phyloP scores from a whole-genome alignment of 176 grass and related monocot genomes.

The Musa troglodytarum region DNA sequence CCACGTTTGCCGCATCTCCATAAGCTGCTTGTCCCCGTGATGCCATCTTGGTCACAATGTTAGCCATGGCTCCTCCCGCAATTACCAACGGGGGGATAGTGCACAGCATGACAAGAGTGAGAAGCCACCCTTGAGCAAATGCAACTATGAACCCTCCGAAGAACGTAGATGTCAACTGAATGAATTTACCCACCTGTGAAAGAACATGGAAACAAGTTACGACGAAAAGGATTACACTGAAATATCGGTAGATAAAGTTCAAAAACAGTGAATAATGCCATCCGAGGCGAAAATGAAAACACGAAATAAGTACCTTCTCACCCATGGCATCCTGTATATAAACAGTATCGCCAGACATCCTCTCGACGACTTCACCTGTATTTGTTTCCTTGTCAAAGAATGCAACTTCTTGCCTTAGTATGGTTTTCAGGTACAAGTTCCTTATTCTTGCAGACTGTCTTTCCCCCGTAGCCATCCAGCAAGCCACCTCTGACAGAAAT shows the following conservation, averaged over 20 bases:
- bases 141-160: slow-evolving; percentile 82
- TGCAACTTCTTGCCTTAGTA: slow-evolving; percentile 4
- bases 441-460: slow-evolving; percentile 6
- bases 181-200: slow-evolving; percentile 74
- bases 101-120: slow-evolving; percentile 77
- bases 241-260: background rate
- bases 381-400: slow-evolving; percentile 14
- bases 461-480: slow-evolving; percentile 17
- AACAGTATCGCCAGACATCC: slow-evolving; percentile 7
- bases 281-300: too few species aligned
- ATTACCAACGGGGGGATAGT: slow-evolving; percentile 83
- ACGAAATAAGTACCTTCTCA: background rate
- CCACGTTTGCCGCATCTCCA: slow-evolving; percentile 59
- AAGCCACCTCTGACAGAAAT: slow-evolving; percentile 63
- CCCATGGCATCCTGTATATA: slow-evolving; percentile 10
- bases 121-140: slow-evolving; percentile 84
- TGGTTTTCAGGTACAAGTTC: slow-evolving; percentile 11
- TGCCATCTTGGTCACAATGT: slow-evolving; percentile 77
- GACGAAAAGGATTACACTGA: background rate
- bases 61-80: slow-evolving; percentile 78
- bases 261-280: too few species aligned
- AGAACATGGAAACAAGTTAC: background rate
- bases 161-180: slow-evolving; percentile 79
- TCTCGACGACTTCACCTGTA: slow-evolving; percentile 10
- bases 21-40: slow-evolving; percentile 89